Conservation (phyloP, 192 early-diverging fungal genomes). For the Backusella psychrophila region DNA sequence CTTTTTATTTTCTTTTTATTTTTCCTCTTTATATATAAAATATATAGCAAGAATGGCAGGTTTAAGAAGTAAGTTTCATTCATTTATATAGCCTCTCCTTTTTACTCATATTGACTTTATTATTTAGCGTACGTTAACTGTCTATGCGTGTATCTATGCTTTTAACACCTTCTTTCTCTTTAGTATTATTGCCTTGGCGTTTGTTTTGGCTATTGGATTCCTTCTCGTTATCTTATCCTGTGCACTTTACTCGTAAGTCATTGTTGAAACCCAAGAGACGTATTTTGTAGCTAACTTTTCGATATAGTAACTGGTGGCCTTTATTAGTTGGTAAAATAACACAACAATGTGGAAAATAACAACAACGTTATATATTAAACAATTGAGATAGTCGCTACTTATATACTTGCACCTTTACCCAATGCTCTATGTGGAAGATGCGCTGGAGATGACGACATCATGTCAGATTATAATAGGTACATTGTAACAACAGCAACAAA, state of each 20-base stretch:
- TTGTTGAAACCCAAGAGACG: background rate
- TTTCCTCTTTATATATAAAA: background rate
- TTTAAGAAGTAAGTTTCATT: slow-evolving; percentile 30
- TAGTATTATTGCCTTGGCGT: slow-evolving; percentile 84
- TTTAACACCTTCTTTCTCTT: background rate
- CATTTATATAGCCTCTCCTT: background rate
- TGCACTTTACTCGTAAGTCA: slow-evolving; percentile 79
- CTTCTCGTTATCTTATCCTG: slow-evolving; percentile 94
- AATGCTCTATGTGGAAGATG: slow-evolving; percentile 82
- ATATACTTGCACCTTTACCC: slow-evolving; percentile 88
- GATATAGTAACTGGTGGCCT: slow-evolving; percentile 91
- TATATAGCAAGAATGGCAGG: slow-evolving; percentile 16
- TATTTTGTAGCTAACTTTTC: background rate
- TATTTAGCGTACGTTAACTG: slow-evolving; percentile 19
- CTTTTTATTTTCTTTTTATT: background rate
- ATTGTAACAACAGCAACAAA: background rate
- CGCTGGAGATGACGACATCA: slow-evolving; percentile 64
- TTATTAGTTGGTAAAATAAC: slow-evolving; percentile 68
- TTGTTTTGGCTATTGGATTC: slow-evolving; percentile 89
- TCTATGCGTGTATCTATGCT: background rate
- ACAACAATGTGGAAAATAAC: background rate
- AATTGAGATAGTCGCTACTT: slow-evolving; percentile 69
- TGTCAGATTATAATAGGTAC: slow-evolving; percentile 61
- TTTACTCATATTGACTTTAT: background rate
- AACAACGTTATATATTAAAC: background rate